Evolutionary conservation across 2,329 filamentous ascomycete species (phyloP).

Genomic region (Aspergillus sp.): DNA sequence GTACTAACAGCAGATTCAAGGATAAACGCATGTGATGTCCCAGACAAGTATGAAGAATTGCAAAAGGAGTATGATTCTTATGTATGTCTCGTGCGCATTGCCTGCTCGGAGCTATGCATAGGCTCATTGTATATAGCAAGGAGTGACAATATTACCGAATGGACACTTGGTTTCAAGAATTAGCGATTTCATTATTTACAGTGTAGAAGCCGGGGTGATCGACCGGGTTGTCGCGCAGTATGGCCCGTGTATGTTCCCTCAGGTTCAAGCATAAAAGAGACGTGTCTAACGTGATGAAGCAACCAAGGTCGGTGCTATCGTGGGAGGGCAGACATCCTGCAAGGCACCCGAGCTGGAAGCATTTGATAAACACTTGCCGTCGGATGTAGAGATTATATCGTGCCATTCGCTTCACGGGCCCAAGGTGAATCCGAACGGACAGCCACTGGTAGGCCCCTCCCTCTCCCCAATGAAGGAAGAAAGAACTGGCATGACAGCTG

Average conservation of each 20-base stretch:
- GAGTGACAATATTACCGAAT: slow-evolving; percentile 82
- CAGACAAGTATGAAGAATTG: slow-evolving; percentile 77
- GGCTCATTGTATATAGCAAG: slow-evolving; percentile 54
- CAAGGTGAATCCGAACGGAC: slow-evolving; percentile 75
- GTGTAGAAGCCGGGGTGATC: slow-evolving; percentile 88
- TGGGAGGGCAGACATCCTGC: slow-evolving; percentile 95
- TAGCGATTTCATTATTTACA: slow-evolving; percentile 99
- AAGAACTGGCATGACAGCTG: no score
- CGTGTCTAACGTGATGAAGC: slow-evolving; percentile 37
- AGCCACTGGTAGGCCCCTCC: slow-evolving; percentile 63
- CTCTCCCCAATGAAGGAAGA: neutral
- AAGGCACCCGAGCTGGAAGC: slow-evolving; percentile 93
- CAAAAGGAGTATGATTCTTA: slow-evolving; percentile 72
- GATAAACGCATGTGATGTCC: slow-evolving; percentile 87
- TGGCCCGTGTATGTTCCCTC: slow-evolving; percentile 68
- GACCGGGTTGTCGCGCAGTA: slow-evolving; percentile 78
- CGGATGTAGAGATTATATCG: slow-evolving; percentile 85
- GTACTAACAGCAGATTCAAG: slow-evolving; percentile 44
- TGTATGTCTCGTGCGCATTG: slow-evolving; percentile 55
- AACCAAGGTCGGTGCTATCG: slow-evolving; percentile 89
- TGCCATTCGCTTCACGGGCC: slow-evolving; percentile 96
- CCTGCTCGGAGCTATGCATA: slow-evolving; percentile 23
- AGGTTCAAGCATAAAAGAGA: no score
- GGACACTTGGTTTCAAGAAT: slow-evolving; percentile 90
- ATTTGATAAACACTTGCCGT: slow-evolving; percentile 79